Base-by-base conservation (phyloP, 116 monocot genomes). In the Papilionanthe hybrid region DNA sequence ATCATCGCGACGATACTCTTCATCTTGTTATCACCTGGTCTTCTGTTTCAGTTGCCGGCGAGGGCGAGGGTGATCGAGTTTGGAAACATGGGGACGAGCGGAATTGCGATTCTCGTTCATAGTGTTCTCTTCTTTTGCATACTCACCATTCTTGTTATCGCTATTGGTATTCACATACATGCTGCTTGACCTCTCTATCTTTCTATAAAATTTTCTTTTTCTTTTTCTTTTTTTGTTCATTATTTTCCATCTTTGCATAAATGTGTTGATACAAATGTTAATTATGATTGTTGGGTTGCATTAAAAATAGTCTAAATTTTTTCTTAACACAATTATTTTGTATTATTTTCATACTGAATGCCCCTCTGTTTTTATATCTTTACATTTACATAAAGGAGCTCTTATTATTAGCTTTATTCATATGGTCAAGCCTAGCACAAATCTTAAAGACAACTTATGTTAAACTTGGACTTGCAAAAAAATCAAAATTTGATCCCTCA, bases 61-160 rank as follows among this genome's bases (percentile, higher is more conserved):
- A 92, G 84, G 73, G 80, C 82, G 20, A 82, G 88, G 75, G 83
- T 88, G 65, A 82, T 92, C 15, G 92, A 92, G 83, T 92, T 92
- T 20, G 90, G 92, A 18, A 90, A 86, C 82, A 90, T 92, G 90
- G 55, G 56, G 60, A 90, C 92, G 0, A 92, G 90, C n/a, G 88
- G 86, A 10, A 82, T 90, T 41, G 81, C 92, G 7, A 86, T 92
- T 25, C 72, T 92, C 11, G 90, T 92, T 30, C 92, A 92, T 44
- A 80, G 83, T 63, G 79, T 92, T 72, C 50, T 92, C 76, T 92
- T 81, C 85, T 92, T 92, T 72, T 81, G 72, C 23, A 69, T 90
- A 2, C 49, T 89, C 43, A 88, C 92, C 78, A 86, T 90, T 65
- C 77, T 92, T 11, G 32, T 86, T 28, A 32, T 92, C 19, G 92